Evolutionary conservation across 75 land plant species (phyloP), one percentile per base, ranked within the genome.

Genomic region (Sequoiadendron giganteum): DNA sequence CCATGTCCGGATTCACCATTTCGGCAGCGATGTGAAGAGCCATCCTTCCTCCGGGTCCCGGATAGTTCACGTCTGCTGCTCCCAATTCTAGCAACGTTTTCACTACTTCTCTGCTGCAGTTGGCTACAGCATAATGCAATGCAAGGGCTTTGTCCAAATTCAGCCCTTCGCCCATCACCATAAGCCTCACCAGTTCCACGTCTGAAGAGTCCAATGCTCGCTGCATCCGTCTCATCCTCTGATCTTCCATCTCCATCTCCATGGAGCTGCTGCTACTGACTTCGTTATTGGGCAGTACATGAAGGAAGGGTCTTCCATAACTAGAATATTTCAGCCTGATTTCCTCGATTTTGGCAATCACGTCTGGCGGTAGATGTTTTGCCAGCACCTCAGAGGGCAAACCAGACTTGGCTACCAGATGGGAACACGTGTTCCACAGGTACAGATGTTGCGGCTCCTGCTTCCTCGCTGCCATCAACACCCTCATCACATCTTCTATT

Each of bases 151-250:
- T 94, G 86, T 97, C 99, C 16, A 97, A 93, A 86, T 96, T 93
- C 25, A 97, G 93, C 32, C 99, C 98, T 87, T 97, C 99, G 0
- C 99, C 98, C 99, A 97, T 97, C 70, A 97, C 99, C 99, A 97
- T 97, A 16, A 97, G 95, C 92, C 95, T 96, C 36, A 97, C 99
- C 30, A 97, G 94, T 91, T 97, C 99, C 7, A 97, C 98, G 70
- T 97, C 99, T 9, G 98, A 96, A n/a, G 97, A 95, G 88, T 97
- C 98, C n/a, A 97, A 88, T 10, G 99, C 99, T 47, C 96, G 93
- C 61, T 93, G 91, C 99, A 97, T 96, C 13, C 98, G 92, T 28
- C 95, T 89, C 55, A 95, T 95, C 85, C 91, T 91, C 80, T 96
- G 99, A 82, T 96, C 95, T 8, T 78, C 79, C 11, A 85, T 18